Evolutionary conservation across 2,329 filamentous ascomycete genomes (phyloP).

Genomic region (Cryphonectria naterciae): DNA sequence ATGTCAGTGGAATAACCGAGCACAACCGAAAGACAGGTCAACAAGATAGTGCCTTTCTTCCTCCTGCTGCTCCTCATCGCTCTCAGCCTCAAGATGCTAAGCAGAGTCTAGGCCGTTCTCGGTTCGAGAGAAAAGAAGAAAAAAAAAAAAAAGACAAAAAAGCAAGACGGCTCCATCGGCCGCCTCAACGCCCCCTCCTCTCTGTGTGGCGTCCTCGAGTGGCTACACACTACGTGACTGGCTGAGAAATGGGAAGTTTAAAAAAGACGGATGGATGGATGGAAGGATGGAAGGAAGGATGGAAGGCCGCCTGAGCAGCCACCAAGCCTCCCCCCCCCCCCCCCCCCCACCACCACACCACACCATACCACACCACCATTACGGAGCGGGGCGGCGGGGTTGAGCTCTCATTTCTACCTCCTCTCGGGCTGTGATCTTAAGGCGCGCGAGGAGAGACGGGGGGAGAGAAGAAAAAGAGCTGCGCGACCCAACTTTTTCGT

Average conservation of each 20-base stretch:
- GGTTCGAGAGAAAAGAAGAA: background rate
- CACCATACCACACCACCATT: background rate
- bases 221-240: background rate
- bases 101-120: too few species aligned
- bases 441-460: too few species aligned
- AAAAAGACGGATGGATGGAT: background rate
- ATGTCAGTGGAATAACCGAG: too few species aligned
- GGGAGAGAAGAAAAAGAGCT: background rate
- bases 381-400: background rate
- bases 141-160: too few species aligned
- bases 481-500: background rate
- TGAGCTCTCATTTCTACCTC: background rate
- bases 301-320: background rate
- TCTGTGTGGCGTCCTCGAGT: background rate
- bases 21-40: background rate
- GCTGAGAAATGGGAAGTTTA: too few species aligned
- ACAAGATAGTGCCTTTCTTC: background rate
- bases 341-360: background rate
- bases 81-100: too few species aligned
- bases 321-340: background rate
- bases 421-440: background rate
- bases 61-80: too few species aligned
- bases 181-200: too few species aligned
- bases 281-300: background rate
- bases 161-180: background rate